phyloP scores from a whole-genome alignment of 208 protist genomes.

The Wallacemonas rigidus region DNA sequence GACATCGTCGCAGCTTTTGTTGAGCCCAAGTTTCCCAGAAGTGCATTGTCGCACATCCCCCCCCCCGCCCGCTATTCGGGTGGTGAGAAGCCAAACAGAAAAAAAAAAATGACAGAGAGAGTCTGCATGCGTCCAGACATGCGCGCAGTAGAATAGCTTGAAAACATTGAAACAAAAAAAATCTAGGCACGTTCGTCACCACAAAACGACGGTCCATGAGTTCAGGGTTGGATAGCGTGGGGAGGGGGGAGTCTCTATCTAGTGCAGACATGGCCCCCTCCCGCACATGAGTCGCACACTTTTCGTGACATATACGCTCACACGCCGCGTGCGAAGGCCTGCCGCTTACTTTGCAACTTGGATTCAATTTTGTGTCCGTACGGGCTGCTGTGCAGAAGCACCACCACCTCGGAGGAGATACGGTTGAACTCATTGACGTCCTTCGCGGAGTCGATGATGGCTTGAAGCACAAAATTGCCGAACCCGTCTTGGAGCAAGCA shows the following conservation, averaged over 20 bases:
- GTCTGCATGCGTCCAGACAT: too few relatives aligned
- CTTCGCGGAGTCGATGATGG: conserved; percentile 62
- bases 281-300: too few relatives aligned
- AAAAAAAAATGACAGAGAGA: conserved; percentile 17
- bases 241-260: too few relatives aligned
- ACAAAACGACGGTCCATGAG: too few relatives aligned
- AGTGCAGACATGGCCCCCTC: too few relatives aligned
- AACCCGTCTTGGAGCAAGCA: conserved; percentile 78
- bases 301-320: background rate
- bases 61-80: background rate
- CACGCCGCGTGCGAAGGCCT: conserved; percentile 1
- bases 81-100: background rate
- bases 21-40: too few relatives aligned
- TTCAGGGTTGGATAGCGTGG: too few relatives aligned
- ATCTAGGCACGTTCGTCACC: too few relatives aligned
- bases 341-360: conserved; percentile 42
- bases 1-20: too few relatives aligned
- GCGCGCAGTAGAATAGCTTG: too few relatives aligned
- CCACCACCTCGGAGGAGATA: conserved; percentile 45
- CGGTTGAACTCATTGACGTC: conserved; percentile 48
- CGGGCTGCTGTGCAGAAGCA: conserved; percentile 60
- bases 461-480: conserved; percentile 89
- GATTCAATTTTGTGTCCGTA: conserved; percentile 79
- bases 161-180: too few relatives aligned
- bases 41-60: too few relatives aligned